phyloP scores from a whole-genome alignment of 2,329 filamentous ascomycete genomes.

The Knufia fluminis region DNA sequence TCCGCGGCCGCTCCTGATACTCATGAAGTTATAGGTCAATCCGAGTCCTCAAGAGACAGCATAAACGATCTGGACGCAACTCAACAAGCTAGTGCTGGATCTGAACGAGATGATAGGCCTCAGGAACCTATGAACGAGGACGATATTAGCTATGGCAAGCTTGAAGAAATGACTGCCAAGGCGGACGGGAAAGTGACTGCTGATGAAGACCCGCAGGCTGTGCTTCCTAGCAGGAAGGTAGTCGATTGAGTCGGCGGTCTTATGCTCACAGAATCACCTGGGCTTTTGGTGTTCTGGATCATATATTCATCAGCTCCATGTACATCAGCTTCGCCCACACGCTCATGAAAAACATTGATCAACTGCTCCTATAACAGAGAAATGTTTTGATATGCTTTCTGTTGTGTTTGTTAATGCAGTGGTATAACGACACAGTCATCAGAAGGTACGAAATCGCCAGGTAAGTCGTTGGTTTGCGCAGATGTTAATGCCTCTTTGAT shows the following conservation, averaged over 20 bases:
- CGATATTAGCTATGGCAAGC: conserved; percentile 7
- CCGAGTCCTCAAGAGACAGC: background rate
- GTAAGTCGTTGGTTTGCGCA: too few relatives aligned
- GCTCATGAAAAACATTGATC: too few relatives aligned
- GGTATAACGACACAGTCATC: too few relatives aligned
- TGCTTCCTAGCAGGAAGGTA: conserved; percentile 34
- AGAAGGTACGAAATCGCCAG: too few relatives aligned
- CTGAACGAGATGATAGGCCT: background rate
- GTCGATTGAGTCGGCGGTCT: conserved; percentile 9
- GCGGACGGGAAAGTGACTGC: conserved; percentile 10
- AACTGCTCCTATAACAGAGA: too few relatives aligned
- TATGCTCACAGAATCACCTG: too few relatives aligned
- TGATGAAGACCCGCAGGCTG: conserved; percentile 8
- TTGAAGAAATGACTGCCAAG: conserved; percentile 12
- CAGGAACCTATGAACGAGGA: conserved; percentile 8
- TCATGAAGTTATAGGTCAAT: background rate
- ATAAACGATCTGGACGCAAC: background rate
- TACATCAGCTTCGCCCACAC: too few relatives aligned
- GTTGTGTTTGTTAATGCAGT: too few relatives aligned
- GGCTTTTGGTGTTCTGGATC: too few relatives aligned
- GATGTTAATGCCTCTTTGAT: too few relatives aligned
- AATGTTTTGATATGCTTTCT: too few relatives aligned
- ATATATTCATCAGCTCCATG: too few relatives aligned
- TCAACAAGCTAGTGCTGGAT: background rate
- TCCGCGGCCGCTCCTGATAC: conserved; percentile 1